Percentiles rank a stretch among this genome's conserved stretches.
phyloP scores from a whole-genome alignment of 148 eudicot genomes.

The Cornus kousa region DNA sequence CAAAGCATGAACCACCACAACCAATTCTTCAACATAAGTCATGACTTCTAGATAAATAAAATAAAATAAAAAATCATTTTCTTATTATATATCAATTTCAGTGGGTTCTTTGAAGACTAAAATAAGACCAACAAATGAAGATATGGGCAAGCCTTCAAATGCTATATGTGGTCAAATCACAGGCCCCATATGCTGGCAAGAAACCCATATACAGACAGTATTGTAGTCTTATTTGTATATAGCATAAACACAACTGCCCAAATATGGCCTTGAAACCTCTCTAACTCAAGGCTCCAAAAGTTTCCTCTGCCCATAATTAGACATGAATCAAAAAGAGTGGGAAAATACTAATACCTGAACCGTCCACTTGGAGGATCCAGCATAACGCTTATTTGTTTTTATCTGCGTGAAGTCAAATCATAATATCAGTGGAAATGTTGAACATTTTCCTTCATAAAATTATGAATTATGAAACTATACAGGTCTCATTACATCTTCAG shows the following conservation, averaged over 20 bases:
- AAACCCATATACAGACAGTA: background rate
- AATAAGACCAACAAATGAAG: background rate
- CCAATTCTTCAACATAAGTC: no score
- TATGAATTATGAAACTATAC: background rate
- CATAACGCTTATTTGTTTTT: slow-evolving; percentile 88
- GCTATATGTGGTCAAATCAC: background rate
- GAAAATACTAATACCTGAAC: slow-evolving; percentile 53
- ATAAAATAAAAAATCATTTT: no score
- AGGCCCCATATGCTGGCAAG: background rate
- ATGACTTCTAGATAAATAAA: no score
- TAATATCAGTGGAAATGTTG: background rate
- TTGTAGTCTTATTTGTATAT: background rate
- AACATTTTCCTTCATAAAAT: background rate
- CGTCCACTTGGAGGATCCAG: slow-evolving; percentile 89
- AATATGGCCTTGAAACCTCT: no score
- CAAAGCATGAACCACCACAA: background rate
- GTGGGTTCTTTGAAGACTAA: background rate
- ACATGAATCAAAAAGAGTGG: slow-evolving; percentile 6
- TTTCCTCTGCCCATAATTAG: background rate
- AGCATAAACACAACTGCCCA: background rate
- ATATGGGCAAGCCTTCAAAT: background rate
- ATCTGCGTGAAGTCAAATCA: slow-evolving; percentile 46
- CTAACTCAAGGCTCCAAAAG: no score
- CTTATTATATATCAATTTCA: background rate
- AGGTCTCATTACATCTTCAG: slow-evolving; percentile 74